Conservation (phyloP, 2,329 filamentous ascomycete species). For the Zymoseptoria pseudotritici region DNA sequence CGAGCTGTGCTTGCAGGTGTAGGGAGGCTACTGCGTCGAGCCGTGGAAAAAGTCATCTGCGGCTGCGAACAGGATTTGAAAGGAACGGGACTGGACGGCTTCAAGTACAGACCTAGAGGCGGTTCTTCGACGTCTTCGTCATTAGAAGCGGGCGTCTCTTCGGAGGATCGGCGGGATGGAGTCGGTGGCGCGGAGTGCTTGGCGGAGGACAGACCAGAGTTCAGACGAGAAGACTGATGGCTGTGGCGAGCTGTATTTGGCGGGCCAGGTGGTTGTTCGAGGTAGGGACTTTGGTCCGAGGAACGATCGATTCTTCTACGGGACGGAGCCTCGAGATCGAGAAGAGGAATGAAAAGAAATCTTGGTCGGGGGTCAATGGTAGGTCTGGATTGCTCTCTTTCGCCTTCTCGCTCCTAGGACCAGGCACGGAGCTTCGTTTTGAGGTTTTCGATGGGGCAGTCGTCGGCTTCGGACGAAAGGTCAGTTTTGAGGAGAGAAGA, state of each 20-base stretch:
- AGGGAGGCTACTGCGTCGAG: constrained; percentile 13
- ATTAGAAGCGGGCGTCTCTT: not conserved
- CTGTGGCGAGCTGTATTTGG: constrained; percentile 20
- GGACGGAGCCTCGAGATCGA: too few species aligned
- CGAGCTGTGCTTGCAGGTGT: constrained; percentile 9
- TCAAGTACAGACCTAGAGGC: not conserved
- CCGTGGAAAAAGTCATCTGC: not conserved
- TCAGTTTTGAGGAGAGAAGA: too few species aligned
- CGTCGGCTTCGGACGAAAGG: too few species aligned
- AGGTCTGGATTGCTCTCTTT: constrained; percentile 6
- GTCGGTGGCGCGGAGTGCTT: constrained; percentile 5
- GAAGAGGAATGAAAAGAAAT: not conserved
- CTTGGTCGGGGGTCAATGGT: constrained; percentile 5
- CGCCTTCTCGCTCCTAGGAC: constrained; percentile 13
- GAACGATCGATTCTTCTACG: not conserved
- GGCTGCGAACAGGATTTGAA: not conserved
- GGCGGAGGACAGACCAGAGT: constrained; percentile 3
- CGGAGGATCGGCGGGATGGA: not conserved
- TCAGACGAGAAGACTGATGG: constrained; percentile 13
- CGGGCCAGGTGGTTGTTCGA: constrained; percentile 17
- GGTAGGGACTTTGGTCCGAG: not conserved
- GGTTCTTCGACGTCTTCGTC: constrained; percentile 9
- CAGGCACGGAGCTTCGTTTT: constrained; percentile 22
- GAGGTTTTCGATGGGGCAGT: constrained; percentile 13
- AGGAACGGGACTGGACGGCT: not conserved